A percentile compares a stretch with the other conserved stretches of the same genome.
These are phyloP conservation scores for Geosmithia flava DNA, from an alignment of 2,329 filamentous ascomycete species.

Conservation along the genomic window DNA sequence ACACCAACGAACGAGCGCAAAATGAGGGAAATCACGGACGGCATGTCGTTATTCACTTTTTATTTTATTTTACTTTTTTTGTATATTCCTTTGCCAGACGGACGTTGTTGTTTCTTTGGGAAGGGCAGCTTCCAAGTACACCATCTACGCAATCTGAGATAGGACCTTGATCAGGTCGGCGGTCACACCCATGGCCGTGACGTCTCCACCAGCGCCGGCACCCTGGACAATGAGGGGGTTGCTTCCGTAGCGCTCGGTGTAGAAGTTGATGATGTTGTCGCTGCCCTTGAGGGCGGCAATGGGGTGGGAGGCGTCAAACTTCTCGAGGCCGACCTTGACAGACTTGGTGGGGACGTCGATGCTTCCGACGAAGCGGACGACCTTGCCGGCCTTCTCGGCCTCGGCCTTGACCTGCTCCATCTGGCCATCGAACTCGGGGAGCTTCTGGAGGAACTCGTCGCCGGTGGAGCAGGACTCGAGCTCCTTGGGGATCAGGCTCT, in stretches of 20 bases:
- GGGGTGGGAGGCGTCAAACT: constrained; percentile 75
- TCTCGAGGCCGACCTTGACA: constrained; percentile 87
- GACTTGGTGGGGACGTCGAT: constrained; percentile 71
- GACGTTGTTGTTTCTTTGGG: neutral
- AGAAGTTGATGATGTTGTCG: constrained; percentile 98
- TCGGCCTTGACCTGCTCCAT: constrained; percentile 82
- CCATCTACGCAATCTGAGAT: constrained; percentile 45
- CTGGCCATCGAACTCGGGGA: constrained; percentile 73
- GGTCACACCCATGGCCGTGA: constrained; percentile 97
- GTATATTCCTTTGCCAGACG: neutral
- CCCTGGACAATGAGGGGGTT: constrained; percentile 93
- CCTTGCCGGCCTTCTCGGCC: constrained; percentile 81
- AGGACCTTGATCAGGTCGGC: constrained; percentile 84
- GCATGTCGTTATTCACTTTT: neutral
- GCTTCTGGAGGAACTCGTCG: constrained; percentile 71
- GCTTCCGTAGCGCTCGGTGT: constrained; percentile 84
- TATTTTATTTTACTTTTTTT: neutral
- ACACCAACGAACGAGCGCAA: neutral
- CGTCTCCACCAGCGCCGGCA: constrained; percentile 84
- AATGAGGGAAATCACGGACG: neutral
- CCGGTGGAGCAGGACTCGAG: constrained; percentile 66
- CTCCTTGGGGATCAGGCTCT: constrained; percentile 83
- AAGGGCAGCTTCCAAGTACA: constrained; percentile 4
- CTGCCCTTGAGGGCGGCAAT: constrained; percentile 94
- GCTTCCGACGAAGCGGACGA: constrained; percentile 87